Conservation (phyloP, 1,284 basidiomycete genomes). For the Boletus albobrunnescens region DNA sequence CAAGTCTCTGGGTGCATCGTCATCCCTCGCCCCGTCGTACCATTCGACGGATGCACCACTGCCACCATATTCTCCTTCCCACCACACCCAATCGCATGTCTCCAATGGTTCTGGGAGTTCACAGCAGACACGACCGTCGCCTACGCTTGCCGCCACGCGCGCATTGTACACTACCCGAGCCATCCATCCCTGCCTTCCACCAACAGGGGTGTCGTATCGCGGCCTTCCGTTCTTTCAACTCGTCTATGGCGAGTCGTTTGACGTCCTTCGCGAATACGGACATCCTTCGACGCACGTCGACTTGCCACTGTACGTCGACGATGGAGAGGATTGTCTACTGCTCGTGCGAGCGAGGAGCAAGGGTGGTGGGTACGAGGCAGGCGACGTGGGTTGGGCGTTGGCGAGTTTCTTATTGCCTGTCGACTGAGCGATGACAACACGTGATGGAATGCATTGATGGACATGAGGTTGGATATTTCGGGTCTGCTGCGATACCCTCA, state of each 20-base stretch:
- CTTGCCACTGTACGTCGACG: slow-evolving; percentile 70
- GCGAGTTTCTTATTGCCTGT: slow-evolving; percentile 73
- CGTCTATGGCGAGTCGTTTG: slow-evolving; percentile 53
- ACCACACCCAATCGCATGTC: slow-evolving; percentile 10
- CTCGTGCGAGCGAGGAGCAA: slow-evolving; percentile 47
- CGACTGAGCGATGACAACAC: slow-evolving; percentile 22
- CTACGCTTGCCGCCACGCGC: slow-evolving; percentile 42
- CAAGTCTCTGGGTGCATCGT: slow-evolving; percentile 34
- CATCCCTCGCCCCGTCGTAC: slow-evolving; percentile 29
- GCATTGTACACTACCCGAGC: slow-evolving; percentile 62
- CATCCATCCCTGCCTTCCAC: slow-evolving; percentile 63
- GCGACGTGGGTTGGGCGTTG: slow-evolving; percentile 70
- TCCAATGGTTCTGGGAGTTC: slow-evolving; percentile 14
- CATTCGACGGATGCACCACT: slow-evolving; percentile 28
- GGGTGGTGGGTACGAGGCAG: slow-evolving; percentile 27
- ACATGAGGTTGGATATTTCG: slow-evolving; percentile 4
- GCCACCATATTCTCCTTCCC: slow-evolving; percentile 26
- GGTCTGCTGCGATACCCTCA: background rate
- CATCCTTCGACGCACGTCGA: slow-evolving; percentile 68
- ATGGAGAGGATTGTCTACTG: slow-evolving; percentile 75
- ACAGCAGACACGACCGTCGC: slow-evolving; percentile 29
- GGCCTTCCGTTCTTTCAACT: slow-evolving; percentile 71
- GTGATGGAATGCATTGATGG: background rate
- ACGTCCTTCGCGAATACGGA: slow-evolving; percentile 69
- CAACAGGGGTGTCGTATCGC: slow-evolving; percentile 59